These are phyloP conservation scores for Agrocybe pediades DNA, from an alignment of 768 basidiomycete genomes.

Conservation along the genomic window DNA sequence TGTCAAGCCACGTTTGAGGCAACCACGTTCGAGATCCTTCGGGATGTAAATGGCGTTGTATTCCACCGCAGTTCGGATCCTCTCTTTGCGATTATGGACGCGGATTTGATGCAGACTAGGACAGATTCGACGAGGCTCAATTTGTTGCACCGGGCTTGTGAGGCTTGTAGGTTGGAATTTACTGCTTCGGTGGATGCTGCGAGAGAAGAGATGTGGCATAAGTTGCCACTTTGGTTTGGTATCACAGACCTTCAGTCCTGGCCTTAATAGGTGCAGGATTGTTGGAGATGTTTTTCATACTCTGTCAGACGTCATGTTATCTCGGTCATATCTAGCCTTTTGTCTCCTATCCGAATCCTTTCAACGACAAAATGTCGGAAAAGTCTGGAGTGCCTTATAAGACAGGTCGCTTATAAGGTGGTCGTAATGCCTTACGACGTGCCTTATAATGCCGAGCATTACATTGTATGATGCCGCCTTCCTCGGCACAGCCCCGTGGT, in stretches of 20 bases:
- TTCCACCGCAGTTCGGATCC: constrained; percentile 70
- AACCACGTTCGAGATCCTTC: constrained; percentile 73
- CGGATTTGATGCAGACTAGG: constrained; percentile 65
- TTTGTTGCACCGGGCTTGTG: constrained; percentile 58
- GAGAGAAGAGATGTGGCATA: constrained; percentile 66
- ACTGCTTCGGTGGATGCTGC: constrained; percentile 57
- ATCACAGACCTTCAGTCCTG: constrained; percentile 38
- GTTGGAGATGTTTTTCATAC: no score
- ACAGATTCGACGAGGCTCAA: constrained; percentile 44
- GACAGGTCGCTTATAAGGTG: no score
- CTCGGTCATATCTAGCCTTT: no score
- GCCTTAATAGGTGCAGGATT: no score
- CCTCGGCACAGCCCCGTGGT: no score
- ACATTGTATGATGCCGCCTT: no score
- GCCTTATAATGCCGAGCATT: no score
- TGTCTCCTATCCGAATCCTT: no score
- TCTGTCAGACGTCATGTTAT: no score
- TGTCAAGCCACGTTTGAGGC: constrained; percentile 76
- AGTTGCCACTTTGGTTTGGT: constrained; percentile 67
- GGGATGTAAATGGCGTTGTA: constrained; percentile 70
- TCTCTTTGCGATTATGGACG: constrained; percentile 68
- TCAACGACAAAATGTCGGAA: no score
- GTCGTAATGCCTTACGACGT: no score
- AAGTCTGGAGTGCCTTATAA: no score
- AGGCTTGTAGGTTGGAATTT: constrained; percentile 65